Conservation (phyloP, 2,329 filamentous ascomycete species). For the Aspergillus proliferans region DNA sequence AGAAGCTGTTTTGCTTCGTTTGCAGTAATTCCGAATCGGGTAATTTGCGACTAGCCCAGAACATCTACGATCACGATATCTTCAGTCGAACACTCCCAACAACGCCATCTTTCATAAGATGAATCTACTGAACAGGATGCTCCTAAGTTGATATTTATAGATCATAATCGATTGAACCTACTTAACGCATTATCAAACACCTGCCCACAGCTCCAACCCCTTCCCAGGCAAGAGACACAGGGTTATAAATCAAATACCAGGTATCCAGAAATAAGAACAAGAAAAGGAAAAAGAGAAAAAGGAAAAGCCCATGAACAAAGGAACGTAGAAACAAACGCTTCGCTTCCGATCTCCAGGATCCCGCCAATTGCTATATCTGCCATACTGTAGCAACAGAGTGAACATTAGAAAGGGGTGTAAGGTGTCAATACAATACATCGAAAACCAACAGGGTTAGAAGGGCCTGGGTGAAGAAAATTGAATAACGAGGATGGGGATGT, state of each 20-base stretch:
- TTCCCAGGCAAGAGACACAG: conserved; percentile 4
- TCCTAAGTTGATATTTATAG: not conserved
- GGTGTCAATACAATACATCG: conserved; percentile 17
- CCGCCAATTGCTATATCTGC: conserved; percentile 4
- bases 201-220: not conserved
- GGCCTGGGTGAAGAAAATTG: not conserved
- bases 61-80: no score
- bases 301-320: conserved; percentile 6
- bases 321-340: conserved; percentile 2
- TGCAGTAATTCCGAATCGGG: not conserved
- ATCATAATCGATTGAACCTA: not conserved
- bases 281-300: conserved; percentile 7
- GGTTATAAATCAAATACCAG: conserved; percentile 16
- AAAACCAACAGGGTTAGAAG: conserved; percentile 4
- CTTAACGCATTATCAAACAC: not conserved
- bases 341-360: conserved; percentile 12
- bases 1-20: not conserved
- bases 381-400: conserved; percentile 9
- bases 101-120: no score
- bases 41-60: not conserved
- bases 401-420: conserved; percentile 14
- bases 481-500: not conserved
- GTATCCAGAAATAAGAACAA: conserved; percentile 13
- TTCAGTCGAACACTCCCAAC: no score
- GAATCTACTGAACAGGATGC: no score